Conservation (phyloP, 169 alveolate species). For the Cryptosporidium baileyi region DNA sequence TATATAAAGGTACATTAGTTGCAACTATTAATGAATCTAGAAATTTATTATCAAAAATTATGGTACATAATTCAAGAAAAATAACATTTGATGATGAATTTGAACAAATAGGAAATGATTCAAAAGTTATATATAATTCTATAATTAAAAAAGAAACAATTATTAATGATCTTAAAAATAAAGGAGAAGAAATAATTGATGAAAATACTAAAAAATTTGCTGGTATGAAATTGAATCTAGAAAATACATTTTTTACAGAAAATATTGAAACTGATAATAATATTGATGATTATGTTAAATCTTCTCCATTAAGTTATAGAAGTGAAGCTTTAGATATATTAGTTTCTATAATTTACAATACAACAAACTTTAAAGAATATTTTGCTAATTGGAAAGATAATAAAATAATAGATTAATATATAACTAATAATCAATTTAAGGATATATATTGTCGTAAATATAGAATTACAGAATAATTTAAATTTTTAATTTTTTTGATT, state of each 20-base stretch:
- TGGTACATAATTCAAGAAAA: slow-evolving; percentile 19
- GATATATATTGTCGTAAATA: no score
- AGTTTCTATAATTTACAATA: slow-evolving; percentile 19
- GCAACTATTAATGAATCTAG: slow-evolving; percentile 33
- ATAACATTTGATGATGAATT: slow-evolving; percentile 47
- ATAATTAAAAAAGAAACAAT: slow-evolving; percentile 21
- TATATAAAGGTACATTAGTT: slow-evolving; percentile 24
- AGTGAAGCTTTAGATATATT: slow-evolving; percentile 45
- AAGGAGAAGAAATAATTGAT: not conserved
- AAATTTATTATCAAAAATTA: slow-evolving; percentile 13
- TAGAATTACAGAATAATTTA: no score
- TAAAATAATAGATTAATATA: not conserved
- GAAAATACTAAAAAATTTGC: slow-evolving; percentile 6
- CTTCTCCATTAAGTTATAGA: slow-evolving; percentile 39
- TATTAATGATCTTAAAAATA: not conserved
- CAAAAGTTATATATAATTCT: slow-evolving; percentile 22
- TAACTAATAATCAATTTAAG: not conserved
- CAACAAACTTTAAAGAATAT: slow-evolving; percentile 34
- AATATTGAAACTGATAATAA: not conserved
- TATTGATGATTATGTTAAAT: slow-evolving; percentile 18
- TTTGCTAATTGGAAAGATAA: slow-evolving; percentile 54
- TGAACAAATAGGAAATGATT: slow-evolving; percentile 37
- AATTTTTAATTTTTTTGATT: no score
- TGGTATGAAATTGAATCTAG: slow-evolving; percentile 31
- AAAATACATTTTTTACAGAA: slow-evolving; percentile 44